Evolutionary conservation across 768 basidiomycete genomes (phyloP).

Genomic region (Mrakia gelida): DNA sequence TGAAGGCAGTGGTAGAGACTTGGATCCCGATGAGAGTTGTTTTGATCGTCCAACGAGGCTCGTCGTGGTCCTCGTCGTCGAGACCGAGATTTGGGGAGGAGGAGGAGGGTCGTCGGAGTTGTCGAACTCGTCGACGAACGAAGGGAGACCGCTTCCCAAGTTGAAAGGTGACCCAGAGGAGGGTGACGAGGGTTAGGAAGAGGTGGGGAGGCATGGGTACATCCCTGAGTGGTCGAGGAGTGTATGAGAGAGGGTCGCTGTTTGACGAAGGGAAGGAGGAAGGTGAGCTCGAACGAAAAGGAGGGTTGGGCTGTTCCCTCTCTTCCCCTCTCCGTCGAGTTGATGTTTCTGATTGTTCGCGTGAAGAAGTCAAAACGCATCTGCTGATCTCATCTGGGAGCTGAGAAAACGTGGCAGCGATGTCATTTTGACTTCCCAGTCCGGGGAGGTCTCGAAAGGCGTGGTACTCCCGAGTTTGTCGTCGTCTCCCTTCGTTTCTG

Average conservation of each 20-base stretch:
- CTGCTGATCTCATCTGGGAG: no score
- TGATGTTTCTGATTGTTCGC: no score
- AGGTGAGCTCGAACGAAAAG: background rate
- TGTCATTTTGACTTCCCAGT: no score
- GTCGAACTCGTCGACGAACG: background rate
- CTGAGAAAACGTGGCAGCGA: no score
- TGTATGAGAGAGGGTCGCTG: background rate
- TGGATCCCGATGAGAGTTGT: conserved; percentile 1
- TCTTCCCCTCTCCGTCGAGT: background rate
- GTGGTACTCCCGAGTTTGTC: no score
- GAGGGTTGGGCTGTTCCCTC: background rate
- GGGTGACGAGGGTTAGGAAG: background rate
- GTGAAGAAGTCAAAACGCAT: background rate
- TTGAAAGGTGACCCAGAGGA: background rate
- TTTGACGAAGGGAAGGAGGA: background rate
- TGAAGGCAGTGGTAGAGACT: conserved; percentile 15
- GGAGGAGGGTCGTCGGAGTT: no score
- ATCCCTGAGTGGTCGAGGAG: background rate
- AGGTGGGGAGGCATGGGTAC: background rate
- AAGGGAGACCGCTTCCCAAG: background rate
- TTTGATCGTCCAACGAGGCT: background rate
- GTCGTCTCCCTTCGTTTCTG: no score
- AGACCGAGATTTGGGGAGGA: background rate
- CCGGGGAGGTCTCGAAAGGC: no score
- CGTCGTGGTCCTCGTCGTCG: conserved; percentile 13